Conservation (phyloP, 805 yeast species). For the Starmerella tilneyi region DNA sequence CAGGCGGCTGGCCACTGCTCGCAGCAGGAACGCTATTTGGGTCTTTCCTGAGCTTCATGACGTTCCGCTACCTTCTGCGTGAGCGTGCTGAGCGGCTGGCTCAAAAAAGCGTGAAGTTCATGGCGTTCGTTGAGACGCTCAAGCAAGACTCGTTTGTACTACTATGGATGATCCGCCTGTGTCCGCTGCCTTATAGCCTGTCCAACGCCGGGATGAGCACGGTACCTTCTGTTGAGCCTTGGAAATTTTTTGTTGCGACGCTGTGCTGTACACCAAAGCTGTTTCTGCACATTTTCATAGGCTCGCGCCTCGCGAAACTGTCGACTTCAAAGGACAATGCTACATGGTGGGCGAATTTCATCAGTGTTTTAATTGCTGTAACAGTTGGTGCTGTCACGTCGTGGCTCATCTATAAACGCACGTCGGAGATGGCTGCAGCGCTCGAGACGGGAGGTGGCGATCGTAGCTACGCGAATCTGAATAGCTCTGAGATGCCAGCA, state of each 20-base stretch:
- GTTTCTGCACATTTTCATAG: conserved; percentile 65
- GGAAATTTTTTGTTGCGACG: conserved; percentile 60
- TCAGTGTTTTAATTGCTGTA: conserved; percentile 50
- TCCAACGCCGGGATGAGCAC: conserved; percentile 90
- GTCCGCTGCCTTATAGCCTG: conserved; percentile 88
- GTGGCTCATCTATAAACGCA: conserved; percentile 52
- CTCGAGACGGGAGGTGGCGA: conserved; percentile 25
- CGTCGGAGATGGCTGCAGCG: conserved; percentile 27
- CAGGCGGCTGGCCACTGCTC: conserved; percentile 67
- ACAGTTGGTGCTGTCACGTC: conserved; percentile 50
- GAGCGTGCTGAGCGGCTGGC: conserved; percentile 53
- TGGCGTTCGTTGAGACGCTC: conserved; percentile 64
- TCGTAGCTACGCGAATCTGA: conserved; percentile 10
- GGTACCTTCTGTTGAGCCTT: conserved; percentile 59
- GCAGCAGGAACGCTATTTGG: conserved; percentile 63
- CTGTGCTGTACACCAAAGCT: conserved; percentile 71
- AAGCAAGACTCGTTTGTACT: conserved; percentile 60
- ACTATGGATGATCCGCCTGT: conserved; percentile 61
- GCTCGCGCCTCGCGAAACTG: conserved; percentile 58
- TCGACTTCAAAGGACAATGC: conserved; percentile 44
- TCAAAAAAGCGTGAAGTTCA: conserved; percentile 50
- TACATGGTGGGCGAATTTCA: conserved; percentile 49
- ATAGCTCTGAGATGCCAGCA: conserved; percentile 13
- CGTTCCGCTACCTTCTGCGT: conserved; percentile 51
- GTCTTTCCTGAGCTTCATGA: conserved; percentile 60